Evolutionary conservation across 2,329 filamentous ascomycete genomes (phyloP).

Genomic region (Penicillium sp.): DNA sequence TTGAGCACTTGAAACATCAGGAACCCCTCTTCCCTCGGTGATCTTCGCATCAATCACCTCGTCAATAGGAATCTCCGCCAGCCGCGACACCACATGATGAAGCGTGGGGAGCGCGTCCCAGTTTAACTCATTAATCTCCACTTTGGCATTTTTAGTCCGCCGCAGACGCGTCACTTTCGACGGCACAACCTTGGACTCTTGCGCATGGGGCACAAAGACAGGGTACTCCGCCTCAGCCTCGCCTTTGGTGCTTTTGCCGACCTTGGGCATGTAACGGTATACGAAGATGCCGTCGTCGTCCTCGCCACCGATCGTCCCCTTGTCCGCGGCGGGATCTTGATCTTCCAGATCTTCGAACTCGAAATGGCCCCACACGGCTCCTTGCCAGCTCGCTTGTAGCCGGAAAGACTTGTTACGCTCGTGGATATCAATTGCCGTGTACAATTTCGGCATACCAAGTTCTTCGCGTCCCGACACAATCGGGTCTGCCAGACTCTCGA

Average conservation of each 20-base stretch:
- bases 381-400: slow-evolving; percentile 46
- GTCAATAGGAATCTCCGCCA: slow-evolving; percentile 60
- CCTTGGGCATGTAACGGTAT: slow-evolving; percentile 59
- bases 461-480: slow-evolving; percentile 63
- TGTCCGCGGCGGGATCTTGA: slow-evolving; percentile 21
- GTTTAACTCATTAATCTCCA: slow-evolving; percentile 52
- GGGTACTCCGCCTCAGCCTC: slow-evolving; percentile 58
- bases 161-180: slow-evolving; percentile 24
- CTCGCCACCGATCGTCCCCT: slow-evolving; percentile 20
- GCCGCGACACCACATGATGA: slow-evolving; percentile 55
- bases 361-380: slow-evolving; percentile 44
- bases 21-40: slow-evolving; percentile 55
- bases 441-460: slow-evolving; percentile 63
- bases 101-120: slow-evolving; percentile 61
- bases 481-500: slow-evolving; percentile 61
- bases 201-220: slow-evolving; percentile 37
- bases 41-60: slow-evolving; percentile 58
- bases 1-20: slow-evolving; percentile 34
- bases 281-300: slow-evolving; percentile 53
- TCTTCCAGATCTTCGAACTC: slow-evolving; percentile 36
- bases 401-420: slow-evolving; percentile 37
- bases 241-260: slow-evolving; percentile 50
- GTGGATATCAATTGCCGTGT: slow-evolving; percentile 51
- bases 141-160: slow-evolving; percentile 40
- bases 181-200: slow-evolving; percentile 34